These are phyloP conservation scores for Peniophora sp. DNA, from an alignment of 1,284 basidiomycete species.

Conservation along the genomic window DNA sequence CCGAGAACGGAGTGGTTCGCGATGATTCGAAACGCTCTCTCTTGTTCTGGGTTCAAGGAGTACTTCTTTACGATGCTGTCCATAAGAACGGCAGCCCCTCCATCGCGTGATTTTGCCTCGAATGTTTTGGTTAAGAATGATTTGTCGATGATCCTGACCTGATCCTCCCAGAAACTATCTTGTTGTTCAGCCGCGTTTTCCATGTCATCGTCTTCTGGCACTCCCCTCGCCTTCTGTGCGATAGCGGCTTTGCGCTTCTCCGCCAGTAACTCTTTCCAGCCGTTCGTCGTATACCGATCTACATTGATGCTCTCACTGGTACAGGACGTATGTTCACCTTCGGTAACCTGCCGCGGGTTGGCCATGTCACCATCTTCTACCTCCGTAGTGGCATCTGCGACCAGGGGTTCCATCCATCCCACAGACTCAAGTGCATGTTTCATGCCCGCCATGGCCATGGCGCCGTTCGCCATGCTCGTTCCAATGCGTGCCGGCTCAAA, in stretches of 20 bases:
- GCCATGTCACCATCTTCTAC: no score
- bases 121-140: background rate
- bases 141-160: background rate
- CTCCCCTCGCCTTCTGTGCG: background rate
- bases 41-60: slow-evolving; percentile 23
- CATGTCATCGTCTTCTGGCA: background rate
- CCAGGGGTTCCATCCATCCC: no score
- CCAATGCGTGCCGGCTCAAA: background rate
- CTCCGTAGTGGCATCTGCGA: no score
- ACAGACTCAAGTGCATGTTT: background rate
- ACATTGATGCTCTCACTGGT: background rate
- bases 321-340: no score
- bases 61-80: slow-evolving; percentile 1
- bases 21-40: slow-evolving; percentile 23
- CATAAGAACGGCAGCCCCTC: background rate
- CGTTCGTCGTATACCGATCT: background rate
- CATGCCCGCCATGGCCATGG: background rate
- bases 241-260: no score
- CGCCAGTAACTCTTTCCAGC: no score
- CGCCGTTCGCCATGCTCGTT: slow-evolving; percentile 2
- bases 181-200: background rate
- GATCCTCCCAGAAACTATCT: background rate
- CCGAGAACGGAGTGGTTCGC: slow-evolving; percentile 19
- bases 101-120: background rate
- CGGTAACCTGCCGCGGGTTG: background rate